A percentile compares a stretch with the other conserved stretches of the same genome.
Evolutionary conservation across 345 rosid genomes (phyloP).

Genomic region (Crucihimalaya himalaica): DNA sequence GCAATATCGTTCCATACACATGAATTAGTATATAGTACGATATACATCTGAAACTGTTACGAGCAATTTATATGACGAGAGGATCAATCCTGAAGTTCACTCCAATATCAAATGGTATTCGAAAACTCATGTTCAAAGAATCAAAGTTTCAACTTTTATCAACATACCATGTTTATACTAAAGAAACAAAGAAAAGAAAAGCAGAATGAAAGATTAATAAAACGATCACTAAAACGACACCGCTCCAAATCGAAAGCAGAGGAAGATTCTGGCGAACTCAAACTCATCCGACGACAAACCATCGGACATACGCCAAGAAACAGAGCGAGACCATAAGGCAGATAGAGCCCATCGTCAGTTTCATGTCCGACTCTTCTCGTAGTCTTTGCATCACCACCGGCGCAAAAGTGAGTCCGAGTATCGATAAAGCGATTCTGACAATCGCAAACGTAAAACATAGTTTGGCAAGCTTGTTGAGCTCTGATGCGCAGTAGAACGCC

Average conservation of each 20-base stretch:
- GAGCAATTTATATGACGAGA: background rate
- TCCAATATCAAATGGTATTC: background rate
- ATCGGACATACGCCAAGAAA: background rate
- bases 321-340: background rate
- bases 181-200: background rate
- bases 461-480: background rate
- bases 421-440: background rate
- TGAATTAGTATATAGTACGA: background rate
- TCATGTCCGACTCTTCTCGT: background rate
- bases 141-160: background rate
- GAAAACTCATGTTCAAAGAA: background rate
- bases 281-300: conserved; percentile 3
- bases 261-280: background rate
- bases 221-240: background rate
- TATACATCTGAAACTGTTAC: background rate
- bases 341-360: background rate
- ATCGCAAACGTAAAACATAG: background rate
- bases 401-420: background rate
- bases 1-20: no score
- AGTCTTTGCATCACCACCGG: background rate
- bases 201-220: background rate
- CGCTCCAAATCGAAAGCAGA: background rate
- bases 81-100: background rate
- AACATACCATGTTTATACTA: background rate
- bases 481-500: background rate